Percentiles rank a stretch among this genome's conserved stretches.
Evolutionary conservation across 2,329 filamentous ascomycete species (phyloP).

Genomic region (Fusarium sarcochroum): DNA sequence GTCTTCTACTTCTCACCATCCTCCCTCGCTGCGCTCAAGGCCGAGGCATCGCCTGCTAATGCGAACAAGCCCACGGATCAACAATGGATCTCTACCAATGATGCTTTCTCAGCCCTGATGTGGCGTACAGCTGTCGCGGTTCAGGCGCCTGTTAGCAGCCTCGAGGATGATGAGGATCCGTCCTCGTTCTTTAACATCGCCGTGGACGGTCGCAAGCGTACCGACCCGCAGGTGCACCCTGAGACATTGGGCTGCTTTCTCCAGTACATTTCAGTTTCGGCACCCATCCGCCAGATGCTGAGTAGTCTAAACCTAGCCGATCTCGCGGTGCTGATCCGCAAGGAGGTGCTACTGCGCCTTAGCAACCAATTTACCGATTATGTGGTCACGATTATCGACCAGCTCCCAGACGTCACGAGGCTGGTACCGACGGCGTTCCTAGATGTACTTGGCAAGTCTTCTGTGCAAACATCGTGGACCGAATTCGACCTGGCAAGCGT

Average conservation of each 20-base stretch:
- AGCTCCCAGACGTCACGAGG: slow-evolving; percentile 18
- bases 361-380: slow-evolving; percentile 28
- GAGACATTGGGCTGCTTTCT: slow-evolving; percentile 30
- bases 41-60: slow-evolving; percentile 4
- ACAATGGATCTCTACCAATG: slow-evolving; percentile 33
- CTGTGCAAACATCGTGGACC: slow-evolving; percentile 28
- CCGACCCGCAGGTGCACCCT: slow-evolving; percentile 17
- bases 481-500: slow-evolving; percentile 19
- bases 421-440: slow-evolving; percentile 29
- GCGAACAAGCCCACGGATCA: slow-evolving; percentile 9
- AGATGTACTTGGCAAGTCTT: slow-evolving; percentile 17
- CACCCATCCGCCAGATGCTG: slow-evolving; percentile 23
- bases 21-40: slow-evolving; percentile 20
- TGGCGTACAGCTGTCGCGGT: slow-evolving; percentile 27
- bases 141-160: slow-evolving; percentile 15
- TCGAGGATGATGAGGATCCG: slow-evolving; percentile 8
- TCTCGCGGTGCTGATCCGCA: slow-evolving; percentile 27
- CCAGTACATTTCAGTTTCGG: slow-evolving; percentile 21
- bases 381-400: slow-evolving; percentile 15
- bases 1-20: slow-evolving; percentile 34
- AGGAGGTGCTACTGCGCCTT: slow-evolving; percentile 11
- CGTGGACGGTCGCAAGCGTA: slow-evolving; percentile 27
- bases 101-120: slow-evolving; percentile 32
- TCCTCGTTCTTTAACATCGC: slow-evolving; percentile 22
- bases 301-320: slow-evolving; percentile 12